Evolutionary conservation across 495 filamentous ascomycete species (phyloP).

Genomic region (Pyrenula massariospora): DNA sequence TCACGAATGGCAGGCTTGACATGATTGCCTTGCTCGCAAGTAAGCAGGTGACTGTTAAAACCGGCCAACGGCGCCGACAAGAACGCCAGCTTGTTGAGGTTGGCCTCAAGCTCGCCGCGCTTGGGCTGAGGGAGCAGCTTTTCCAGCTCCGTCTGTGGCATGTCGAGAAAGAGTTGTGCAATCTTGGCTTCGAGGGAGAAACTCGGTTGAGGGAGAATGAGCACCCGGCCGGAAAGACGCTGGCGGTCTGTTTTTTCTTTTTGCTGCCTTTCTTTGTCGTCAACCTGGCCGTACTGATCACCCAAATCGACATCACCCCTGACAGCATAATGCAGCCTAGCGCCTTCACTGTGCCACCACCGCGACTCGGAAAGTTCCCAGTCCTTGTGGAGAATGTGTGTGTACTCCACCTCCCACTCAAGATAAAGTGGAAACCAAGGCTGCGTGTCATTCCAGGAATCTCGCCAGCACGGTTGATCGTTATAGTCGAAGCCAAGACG

Average conservation of each 20-base stretch:
- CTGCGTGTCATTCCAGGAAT: no score
- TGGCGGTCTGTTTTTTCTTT: slow-evolving; percentile 14
- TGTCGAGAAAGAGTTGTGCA: slow-evolving; percentile 19
- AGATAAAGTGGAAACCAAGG: slow-evolving; percentile 38
- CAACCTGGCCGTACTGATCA: slow-evolving; percentile 5
- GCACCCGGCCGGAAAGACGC: slow-evolving; percentile 21
- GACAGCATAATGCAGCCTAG: slow-evolving; percentile 3
- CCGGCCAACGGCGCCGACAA: slow-evolving; percentile 30
- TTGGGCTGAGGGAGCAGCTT: slow-evolving; percentile 1
- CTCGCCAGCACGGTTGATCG: no score
- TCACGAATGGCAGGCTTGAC: slow-evolving; percentile 23
- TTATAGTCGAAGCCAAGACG: no score
- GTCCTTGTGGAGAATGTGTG: slow-evolving; percentile 23
- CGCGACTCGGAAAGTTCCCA: slow-evolving; percentile 17
- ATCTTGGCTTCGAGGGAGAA: slow-evolving; percentile 23
- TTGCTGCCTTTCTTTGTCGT: slow-evolving; percentile 1
- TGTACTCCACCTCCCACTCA: slow-evolving; percentile 42
- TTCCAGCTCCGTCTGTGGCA: slow-evolving; percentile 10
- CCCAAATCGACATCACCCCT: no score
- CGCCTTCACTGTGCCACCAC: no score
- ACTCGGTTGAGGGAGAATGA: slow-evolving; percentile 31
- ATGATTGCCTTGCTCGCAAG: slow-evolving; percentile 26
- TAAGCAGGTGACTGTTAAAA: slow-evolving; percentile 28
- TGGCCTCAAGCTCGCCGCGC: not conserved
- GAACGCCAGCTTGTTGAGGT: slow-evolving; percentile 14